phyloP scores from a whole-genome alignment of 192 early-diverging fungal genomes.

The Rhizoclosmatium globosum region DNA sequence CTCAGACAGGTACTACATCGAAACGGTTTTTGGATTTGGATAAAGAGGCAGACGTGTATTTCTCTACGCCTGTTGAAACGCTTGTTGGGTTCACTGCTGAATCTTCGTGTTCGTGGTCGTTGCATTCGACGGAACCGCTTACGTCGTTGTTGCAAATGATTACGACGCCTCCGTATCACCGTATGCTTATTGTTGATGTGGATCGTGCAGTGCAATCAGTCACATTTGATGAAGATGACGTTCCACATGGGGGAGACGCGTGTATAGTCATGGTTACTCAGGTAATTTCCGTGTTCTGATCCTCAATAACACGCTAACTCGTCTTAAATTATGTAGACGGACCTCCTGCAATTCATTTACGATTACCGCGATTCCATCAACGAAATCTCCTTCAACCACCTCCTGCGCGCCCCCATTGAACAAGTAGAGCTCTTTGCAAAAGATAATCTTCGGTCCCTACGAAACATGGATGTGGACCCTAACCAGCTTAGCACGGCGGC shows the following conservation, averaged over 20 bases:
- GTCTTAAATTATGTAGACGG: conserved; percentile 33
- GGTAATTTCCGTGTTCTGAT: conserved; percentile 9
- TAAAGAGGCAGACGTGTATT: conserved; percentile 47
- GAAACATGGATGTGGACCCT: background rate
- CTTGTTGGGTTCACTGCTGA: conserved; percentile 50
- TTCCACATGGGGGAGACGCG: background rate
- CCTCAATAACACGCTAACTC: background rate
- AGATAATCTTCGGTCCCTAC: background rate
- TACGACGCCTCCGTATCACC: conserved; percentile 48
- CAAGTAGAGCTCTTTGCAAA: conserved; percentile 26
- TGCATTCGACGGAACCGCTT: conserved; percentile 48
- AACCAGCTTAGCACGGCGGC: conserved; percentile 15
- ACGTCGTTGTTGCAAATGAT: conserved; percentile 52
- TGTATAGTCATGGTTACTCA: conserved; percentile 49
- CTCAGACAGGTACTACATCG: background rate
- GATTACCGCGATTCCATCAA: conserved; percentile 34
- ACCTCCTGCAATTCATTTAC: conserved; percentile 42
- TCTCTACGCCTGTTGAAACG: conserved; percentile 43
- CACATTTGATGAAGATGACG: background rate
- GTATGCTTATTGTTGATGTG: conserved; percentile 55
- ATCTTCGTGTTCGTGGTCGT: conserved; percentile 45
- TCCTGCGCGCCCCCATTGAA: conserved; percentile 25
- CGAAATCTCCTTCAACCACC: conserved; percentile 2
- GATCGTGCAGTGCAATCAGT: conserved; percentile 22
- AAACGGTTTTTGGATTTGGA: conserved; percentile 13